Base-by-base conservation (phyloP, 441 rosid genomes). In the Croton setiger region DNA sequence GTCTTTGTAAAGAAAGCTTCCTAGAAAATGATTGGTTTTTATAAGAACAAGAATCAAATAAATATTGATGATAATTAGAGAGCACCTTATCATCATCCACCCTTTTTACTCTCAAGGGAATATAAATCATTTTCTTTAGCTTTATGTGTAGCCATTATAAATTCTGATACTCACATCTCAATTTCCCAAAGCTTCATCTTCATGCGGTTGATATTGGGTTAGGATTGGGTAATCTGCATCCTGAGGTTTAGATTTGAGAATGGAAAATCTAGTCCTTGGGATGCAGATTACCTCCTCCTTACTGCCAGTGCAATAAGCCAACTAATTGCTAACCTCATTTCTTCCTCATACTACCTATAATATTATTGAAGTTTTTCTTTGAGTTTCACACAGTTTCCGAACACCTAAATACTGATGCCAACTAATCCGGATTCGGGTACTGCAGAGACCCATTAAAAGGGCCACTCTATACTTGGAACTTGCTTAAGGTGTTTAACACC, bases 221-320 rank as follows among this genome's bases (percentile, higher is more conserved):
- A 79, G 88, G 92, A 86, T 51, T 63, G 45, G 93, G 87, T 90
- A 92, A 92, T 90, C 98, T 88, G 98, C 97, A 90, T 92, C 98
- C 97, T 92, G 96, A 90, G 98, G 98, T 92, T 87, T 86, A 76
- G 85, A 76, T 80, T 66, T 43, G 48, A n/a, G n/a, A n/a, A 76
- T 51, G 67, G 64, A 70, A 58, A 43, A 72, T 84, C 86, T 83
- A 85, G 76, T 21, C 92, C 91, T 83, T 68, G 80, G 96, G 91
- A 45, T 83, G 92, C 85, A 79, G 97, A 89, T 93, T 90, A 90
- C 79, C 83, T 84, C 79, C 69, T 91, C 92, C 92, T 90, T 57
- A 71, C 84, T 72, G 47, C 45, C 84, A 80, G 79, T 84, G 82
- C 57, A 15, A 41, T 8, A 37, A 57, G 36, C 12, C 7, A 5